Conservation (phyloP, 495 filamentous ascomycete genomes). For the Talaromyces ruber region DNA sequence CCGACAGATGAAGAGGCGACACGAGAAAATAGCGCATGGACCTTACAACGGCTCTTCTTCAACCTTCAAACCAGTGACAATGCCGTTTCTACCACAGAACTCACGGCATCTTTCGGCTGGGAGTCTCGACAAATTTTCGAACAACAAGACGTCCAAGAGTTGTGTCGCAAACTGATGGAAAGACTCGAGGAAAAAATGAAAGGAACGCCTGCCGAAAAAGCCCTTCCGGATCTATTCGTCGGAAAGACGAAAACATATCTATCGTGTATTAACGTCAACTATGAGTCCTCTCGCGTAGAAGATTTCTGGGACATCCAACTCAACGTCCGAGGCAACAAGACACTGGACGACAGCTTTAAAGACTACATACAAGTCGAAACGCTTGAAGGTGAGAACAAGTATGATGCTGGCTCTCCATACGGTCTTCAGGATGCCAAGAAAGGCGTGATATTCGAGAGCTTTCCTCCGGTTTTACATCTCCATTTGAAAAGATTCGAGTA, state of each 20-base stretch:
- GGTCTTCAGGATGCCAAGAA: constrained; percentile 95
- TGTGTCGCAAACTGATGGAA: constrained; percentile 95
- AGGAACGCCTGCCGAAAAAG: constrained; percentile 89
- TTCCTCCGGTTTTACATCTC: constrained; percentile 89
- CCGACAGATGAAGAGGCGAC: constrained; percentile 79
- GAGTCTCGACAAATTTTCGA: constrained; percentile 97
- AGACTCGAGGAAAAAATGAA: constrained; percentile 96
- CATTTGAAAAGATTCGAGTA: constrained; percentile 99
- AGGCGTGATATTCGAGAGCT: constrained; percentile 92
- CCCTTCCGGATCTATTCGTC: constrained; percentile 80
- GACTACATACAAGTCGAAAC: constrained; percentile 96
- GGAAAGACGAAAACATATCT: constrained; percentile 98
- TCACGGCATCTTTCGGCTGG: constrained; percentile 96
- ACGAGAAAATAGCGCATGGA: constrained; percentile 81
- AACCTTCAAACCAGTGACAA: constrained; percentile 74
- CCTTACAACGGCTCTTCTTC: constrained; percentile 89
- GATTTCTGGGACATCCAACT: constrained; percentile 99
- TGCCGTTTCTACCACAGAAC: constrained; percentile 83
- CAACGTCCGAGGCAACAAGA: constrained; percentile 90
- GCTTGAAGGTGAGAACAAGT: constrained; percentile 97
- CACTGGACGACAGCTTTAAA: constrained; percentile 85
- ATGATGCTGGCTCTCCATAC: constrained; percentile 79
- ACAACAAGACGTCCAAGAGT: constrained; percentile 97
- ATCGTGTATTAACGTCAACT: constrained; percentile 95
- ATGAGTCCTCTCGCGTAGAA: constrained; percentile 87